phyloP scores from a whole-genome alignment of 768 basidiomycete species.

The Trametes gibbosa region DNA sequence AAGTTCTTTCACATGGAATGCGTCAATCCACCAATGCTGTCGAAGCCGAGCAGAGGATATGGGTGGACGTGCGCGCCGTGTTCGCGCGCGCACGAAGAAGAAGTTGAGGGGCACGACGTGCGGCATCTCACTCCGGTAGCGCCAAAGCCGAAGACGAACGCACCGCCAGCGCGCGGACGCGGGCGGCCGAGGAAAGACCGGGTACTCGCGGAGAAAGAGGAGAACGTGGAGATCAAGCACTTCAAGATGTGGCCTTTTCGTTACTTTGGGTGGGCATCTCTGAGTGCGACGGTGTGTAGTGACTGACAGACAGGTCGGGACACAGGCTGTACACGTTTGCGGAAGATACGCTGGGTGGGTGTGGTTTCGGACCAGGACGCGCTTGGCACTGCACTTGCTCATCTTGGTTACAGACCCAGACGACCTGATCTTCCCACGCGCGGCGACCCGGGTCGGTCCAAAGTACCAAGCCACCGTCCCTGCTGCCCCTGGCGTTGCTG shows the following conservation, averaged over 20 bases:
- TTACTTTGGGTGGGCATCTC: slow-evolving; percentile 82
- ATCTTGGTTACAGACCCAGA: slow-evolving; percentile 71
- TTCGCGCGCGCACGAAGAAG: slow-evolving; percentile 81
- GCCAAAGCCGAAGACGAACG: slow-evolving; percentile 69
- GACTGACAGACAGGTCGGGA: slow-evolving; percentile 18
- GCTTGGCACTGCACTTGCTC: slow-evolving; percentile 17
- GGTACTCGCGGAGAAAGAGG: slow-evolving; percentile 69
- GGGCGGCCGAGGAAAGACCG: slow-evolving; percentile 79
- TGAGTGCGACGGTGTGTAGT: slow-evolving; percentile 4
- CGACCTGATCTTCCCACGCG: slow-evolving; percentile 94
- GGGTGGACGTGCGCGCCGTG: slow-evolving; percentile 98
- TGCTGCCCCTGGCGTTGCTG: slow-evolving; percentile 30
- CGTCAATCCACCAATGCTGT: slow-evolving; percentile 84
- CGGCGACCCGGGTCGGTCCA: slow-evolving; percentile 84
- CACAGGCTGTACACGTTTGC: slow-evolving; percentile 84
- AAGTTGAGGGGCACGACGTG: slow-evolving; percentile 69
- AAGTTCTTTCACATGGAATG: slow-evolving; percentile 94
- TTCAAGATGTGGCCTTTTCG: slow-evolving; percentile 93
- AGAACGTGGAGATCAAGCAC: slow-evolving; percentile 74
- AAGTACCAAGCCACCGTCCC: slow-evolving; percentile 77
- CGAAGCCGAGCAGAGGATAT: slow-evolving; percentile 94
- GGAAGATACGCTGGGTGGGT: slow-evolving; percentile 83
- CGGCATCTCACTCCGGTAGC: slow-evolving; percentile 57
- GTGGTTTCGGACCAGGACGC: background rate
- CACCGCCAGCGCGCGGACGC: slow-evolving; percentile 67